Evolutionary conservation across 495 filamentous ascomycete species (phyloP), one percentile per base, ranked within the genome.

Genomic region (Diplogelasinospora grovesii): DNA sequence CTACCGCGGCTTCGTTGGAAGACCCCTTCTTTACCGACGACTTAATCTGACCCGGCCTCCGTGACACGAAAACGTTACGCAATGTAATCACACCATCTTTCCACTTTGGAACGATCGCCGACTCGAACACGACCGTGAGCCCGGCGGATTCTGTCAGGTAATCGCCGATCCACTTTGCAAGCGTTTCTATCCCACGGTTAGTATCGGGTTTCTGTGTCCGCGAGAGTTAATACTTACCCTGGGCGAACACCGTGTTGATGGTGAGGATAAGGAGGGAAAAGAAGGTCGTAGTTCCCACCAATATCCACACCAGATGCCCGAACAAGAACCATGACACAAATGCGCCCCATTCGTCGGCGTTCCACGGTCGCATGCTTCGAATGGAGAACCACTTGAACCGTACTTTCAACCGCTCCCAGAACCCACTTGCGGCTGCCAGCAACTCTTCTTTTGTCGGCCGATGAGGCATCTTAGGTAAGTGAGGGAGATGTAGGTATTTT

Each of bases 361-460:
- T 98, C 72, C 90, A 98, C 2, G 92, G 92, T n/a, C 92, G 79
- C 56, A 83, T 84, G 60, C 88, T 93, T 50, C 89, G 72, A 52
- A 98, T 97, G 13, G 92, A 89, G 46, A 93, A 82, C 92, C 93
- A 98, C 56, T 98, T 98, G 64, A 96, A 95, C 14, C 87, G 79
- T 22, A 97, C 84, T 51, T 83, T 86, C 8, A 95, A 54, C n/a
- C 92, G 76, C 11, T 90, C 83, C 78, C 88, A 87, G 58, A 96
- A 95, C 2, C 89, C 87, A 11, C 79, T 95, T 16, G 92, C 90
- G 29, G 93, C 90, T 22, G 82, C 85, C 25, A 98, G 67, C 36
- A 98, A 75, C 63, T 98, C 90, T 58, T 94, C 89, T 52, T 95
- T 95, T 21, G 83, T 90, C 8, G 92, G 90, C 24, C 88, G 72